A percentile compares a stretch with the other conserved stretches of the same genome.
Evolutionary conservation across 2,329 filamentous ascomycete genomes (phyloP).

Genomic region (Dendrostoma leiphaemia): DNA sequence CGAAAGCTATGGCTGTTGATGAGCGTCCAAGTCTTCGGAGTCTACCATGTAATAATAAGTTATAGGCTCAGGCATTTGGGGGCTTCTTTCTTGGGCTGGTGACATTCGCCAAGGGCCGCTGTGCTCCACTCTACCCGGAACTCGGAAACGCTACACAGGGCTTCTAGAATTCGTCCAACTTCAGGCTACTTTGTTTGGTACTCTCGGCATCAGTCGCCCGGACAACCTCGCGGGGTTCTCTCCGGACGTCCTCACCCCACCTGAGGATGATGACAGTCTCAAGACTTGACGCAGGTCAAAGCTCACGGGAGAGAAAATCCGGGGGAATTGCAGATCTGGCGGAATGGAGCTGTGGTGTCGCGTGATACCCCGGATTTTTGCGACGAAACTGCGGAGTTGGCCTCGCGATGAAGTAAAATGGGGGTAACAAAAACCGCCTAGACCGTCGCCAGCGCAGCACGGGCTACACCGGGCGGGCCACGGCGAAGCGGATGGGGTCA

Average conservation of each 20-base stretch:
- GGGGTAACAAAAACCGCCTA: slow-evolving; percentile 18
- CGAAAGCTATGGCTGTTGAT: too few relatives aligned
- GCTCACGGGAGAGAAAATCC: slow-evolving; percentile 2
- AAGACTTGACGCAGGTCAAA: not conserved
- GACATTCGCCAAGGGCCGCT: not conserved
- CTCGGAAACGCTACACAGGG: not conserved
- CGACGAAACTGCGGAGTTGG: not conserved
- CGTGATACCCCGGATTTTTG: slow-evolving; percentile 17
- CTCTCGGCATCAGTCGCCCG: not conserved
- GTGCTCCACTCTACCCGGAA: not conserved
- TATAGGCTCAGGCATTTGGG: too few relatives aligned
- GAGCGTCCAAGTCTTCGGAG: too few relatives aligned
- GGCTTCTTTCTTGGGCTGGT: not conserved
- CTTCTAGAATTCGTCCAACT: not conserved
- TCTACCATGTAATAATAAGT: too few relatives aligned
- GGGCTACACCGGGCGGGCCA: slow-evolving; percentile 11
- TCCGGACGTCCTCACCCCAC: not conserved
- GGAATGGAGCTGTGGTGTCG: not conserved
- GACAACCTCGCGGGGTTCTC: not conserved
- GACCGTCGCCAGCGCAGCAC: slow-evolving; percentile 11
- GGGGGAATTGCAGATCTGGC: slow-evolving; percentile 3
- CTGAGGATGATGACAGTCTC: too few relatives aligned
- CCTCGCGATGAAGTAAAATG: slow-evolving; percentile 18
- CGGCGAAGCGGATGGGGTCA: slow-evolving; percentile 18
- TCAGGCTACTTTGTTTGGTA: too few relatives aligned